Evolutionary conservation across 305 asterid species (phyloP).

Genomic region (Ilex paraguariensis): DNA sequence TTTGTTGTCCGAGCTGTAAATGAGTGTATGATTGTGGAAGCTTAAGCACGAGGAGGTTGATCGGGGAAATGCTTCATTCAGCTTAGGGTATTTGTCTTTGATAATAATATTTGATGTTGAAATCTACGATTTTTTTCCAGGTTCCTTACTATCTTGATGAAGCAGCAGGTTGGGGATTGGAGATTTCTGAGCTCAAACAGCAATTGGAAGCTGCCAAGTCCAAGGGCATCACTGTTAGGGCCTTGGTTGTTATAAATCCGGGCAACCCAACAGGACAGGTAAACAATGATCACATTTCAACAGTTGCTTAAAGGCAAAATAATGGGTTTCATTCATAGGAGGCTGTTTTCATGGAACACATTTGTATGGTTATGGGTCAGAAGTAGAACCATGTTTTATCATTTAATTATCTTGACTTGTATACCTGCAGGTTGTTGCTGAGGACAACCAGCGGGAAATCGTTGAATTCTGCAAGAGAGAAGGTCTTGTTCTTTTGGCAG

Average conservation of each 20-base stretch:
- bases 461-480: constrained; percentile 90
- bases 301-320: neutral
- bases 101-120: constrained; percentile 9
- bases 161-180: constrained; percentile 88
- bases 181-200: constrained; percentile 59
- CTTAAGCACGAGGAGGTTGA: neutral
- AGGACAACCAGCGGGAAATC: constrained; percentile 65
- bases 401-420: constrained; percentile 12
- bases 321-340: too few species aligned
- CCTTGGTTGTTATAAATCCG: constrained; percentile 90
- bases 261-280: constrained; percentile 97
- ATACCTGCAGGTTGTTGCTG: constrained; percentile 60
- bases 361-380: too few species aligned
- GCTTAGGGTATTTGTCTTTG: too few species aligned
- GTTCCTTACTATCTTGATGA: constrained; percentile 90
- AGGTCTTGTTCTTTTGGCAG: constrained; percentile 88
- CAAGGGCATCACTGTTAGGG: constrained; percentile 58
- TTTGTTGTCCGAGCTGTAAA: neutral
- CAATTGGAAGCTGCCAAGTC: constrained; percentile 75
- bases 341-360: too few species aligned
- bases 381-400: too few species aligned
- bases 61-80: too few species aligned
- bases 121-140: constrained; percentile 27
- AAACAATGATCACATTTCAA: constrained; percentile 11
- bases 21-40: neutral